Percentiles rank a stretch among this genome's conserved stretches.
phyloP scores from a whole-genome alignment of 768 basidiomycete species.

The Mycena latifolia region DNA sequence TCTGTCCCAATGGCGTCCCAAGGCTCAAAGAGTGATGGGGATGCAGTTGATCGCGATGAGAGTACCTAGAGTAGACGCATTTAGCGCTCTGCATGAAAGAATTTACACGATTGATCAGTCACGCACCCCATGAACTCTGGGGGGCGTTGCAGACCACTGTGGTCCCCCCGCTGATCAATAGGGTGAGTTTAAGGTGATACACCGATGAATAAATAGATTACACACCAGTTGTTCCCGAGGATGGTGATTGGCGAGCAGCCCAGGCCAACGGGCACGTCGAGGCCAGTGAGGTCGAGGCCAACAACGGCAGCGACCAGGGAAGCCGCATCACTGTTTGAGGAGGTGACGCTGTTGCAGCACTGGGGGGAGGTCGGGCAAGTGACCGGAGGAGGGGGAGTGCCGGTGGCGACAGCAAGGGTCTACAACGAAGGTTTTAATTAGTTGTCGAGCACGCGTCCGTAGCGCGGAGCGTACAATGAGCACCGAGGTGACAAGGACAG shows the following conservation, averaged over 20 bases:
- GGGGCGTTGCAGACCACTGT: no score
- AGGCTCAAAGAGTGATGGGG: no score
- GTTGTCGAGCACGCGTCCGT: no score
- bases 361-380: conserved; percentile 6
- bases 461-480: conserved; percentile 3
- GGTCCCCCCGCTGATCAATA: no score
- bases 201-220: no score
- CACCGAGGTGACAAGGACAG: conserved; percentile 1
- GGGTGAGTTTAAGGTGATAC: no score
- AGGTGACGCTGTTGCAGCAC: conserved; percentile 19
- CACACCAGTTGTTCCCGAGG: not conserved
- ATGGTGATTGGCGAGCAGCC: not conserved
- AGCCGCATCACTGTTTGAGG: not conserved
- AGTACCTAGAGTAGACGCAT: no score
- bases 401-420: conserved; percentile 21
- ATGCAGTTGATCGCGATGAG: no score
- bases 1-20: no score
- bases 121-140: no score
- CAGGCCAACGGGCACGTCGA: not conserved
- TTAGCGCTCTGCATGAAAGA: no score
- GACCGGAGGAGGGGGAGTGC: conserved; percentile 16
- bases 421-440: not conserved
- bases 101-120: no score
- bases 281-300: not conserved
- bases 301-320: not conserved